A percentile compares a stretch with the other conserved stretches of the same genome.
These are phyloP conservation scores for Metschnikowia lochheadii DNA, from an alignment of 805 yeast genomes.

Conservation along the genomic window DNA sequence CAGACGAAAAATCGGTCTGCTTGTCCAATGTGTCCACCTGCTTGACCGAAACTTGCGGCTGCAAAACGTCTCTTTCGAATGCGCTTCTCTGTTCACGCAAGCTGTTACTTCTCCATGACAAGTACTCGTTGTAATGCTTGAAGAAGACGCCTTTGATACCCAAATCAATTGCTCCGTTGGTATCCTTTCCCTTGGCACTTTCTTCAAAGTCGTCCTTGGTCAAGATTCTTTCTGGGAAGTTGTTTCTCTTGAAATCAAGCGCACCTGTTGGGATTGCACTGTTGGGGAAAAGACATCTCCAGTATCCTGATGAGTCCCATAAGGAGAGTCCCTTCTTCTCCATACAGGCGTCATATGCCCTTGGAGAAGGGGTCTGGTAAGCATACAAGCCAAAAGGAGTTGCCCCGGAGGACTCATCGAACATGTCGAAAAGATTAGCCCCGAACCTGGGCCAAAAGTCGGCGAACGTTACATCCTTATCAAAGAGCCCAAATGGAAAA, in stretches of 20 bases:
- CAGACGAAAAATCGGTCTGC: background rate
- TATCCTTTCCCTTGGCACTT: conserved; percentile 1
- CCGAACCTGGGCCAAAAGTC: conserved; percentile 3
- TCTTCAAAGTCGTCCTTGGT: conserved; percentile 57
- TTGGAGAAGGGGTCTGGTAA: conserved; percentile 54
- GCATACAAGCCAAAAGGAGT: conserved; percentile 47
- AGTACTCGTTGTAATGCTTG: conserved; percentile 55
- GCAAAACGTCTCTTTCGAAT: background rate
- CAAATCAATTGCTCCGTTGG: conserved; percentile 26
- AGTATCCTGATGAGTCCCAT: conserved; percentile 83
- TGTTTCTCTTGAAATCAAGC: conserved; percentile 24
- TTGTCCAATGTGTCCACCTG: background rate
- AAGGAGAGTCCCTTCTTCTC: conserved; percentile 63
- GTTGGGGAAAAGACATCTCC: conserved; percentile 87
- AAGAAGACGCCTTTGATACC: conserved; percentile 60
- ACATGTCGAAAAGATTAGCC: conserved; percentile 10
- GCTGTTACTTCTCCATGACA: conserved; percentile 62
- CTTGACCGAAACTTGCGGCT: background rate
- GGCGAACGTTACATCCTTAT: background rate
- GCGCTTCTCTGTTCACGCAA: conserved; percentile 33
- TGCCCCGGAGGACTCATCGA: conserved; percentile 20
- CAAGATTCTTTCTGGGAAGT: conserved; percentile 30
- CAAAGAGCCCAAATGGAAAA: conserved; percentile 2
- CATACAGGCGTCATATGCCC: conserved; percentile 60
- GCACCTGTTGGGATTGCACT: conserved; percentile 31